Evolutionary conservation across 257 asterid genomes (phyloP), one percentile per base, ranked within the genome.

Genomic region (Solanum chiquidenum): DNA sequence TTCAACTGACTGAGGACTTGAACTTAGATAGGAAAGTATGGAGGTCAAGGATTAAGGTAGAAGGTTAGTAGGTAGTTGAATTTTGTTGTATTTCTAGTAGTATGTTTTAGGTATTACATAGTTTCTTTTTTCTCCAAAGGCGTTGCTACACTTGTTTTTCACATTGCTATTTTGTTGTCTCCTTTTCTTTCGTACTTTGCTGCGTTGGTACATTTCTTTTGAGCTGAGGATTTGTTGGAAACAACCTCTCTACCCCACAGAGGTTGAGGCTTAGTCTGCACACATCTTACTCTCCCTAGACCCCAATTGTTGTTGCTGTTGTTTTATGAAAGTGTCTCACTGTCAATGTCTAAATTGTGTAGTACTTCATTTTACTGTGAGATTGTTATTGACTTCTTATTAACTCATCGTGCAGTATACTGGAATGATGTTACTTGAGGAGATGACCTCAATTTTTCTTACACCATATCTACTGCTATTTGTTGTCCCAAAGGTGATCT

Each of bases 391-490:
- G 33, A 69, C 72, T 69, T 72, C 42, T 72, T 40, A 33, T 72
- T 68, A 33, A 71, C 83, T 85, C 86, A 35, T 83, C 90, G 90
- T 31, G 89, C 98, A 97, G 99, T 97, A 96, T 92, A 95, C 98
- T 44, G 98, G 95, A 88, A 92, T 94, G 98, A 96, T 96, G 99
- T 91, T 96, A 58, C 92, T 96, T 91, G 99, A 97, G 89, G 99
- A 97, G 90, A 97, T 97, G 99, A 93, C 98, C 89, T 97, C 99
- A 23, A 96, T 97, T 93, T 93, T 97, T 89, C 93, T 97, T 92
- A 97, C 99, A 7, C 99, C 99, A 2, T 96, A 90, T 88, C 89
- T 97, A 29, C 98, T 97, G 60, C 33, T 96, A 66, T 94, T 93
- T 87, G 94, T 96, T 83, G 99, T 97, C 66, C 99, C 99, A 86